These are phyloP conservation scores for Protoeuglena noctilucae DNA, from an alignment of 139 green algal genomes.

Conservation along the genomic window DNA sequence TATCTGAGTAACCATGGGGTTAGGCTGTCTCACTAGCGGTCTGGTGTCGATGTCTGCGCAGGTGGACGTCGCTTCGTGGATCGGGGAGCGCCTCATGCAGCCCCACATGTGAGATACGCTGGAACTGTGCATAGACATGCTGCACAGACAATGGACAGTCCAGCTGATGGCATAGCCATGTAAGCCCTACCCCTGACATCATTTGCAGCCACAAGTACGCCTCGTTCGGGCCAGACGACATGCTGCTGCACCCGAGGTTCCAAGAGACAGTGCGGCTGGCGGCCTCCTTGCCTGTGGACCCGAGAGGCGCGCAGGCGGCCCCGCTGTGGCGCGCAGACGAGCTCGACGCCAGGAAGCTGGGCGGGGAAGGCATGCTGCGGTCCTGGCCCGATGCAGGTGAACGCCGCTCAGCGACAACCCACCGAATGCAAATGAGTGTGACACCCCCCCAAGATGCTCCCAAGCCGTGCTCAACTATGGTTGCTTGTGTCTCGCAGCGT, in stretches of 20 bases:
- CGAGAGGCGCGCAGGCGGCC: not conserved
- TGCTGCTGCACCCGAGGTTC: conserved; percentile 5
- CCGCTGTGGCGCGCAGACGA: not conserved
- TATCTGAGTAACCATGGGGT: too few relatives aligned
- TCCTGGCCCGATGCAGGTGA: not conserved
- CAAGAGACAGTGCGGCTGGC: conserved; percentile 3
- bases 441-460: not conserved
- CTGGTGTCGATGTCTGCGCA: not conserved
- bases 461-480: too few relatives aligned
- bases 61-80: conserved; percentile 40
- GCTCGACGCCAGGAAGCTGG: not conserved
- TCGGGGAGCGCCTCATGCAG: conserved; percentile 42
- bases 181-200: not conserved
- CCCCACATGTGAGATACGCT: conserved; percentile 44
- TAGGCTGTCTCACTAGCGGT: not conserved
- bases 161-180: not conserved
- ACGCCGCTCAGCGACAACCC: too few relatives aligned
- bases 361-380: not conserved
- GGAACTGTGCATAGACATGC: too few relatives aligned
- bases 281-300: not conserved
- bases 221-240: conserved; percentile 16
- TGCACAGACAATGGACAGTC: too few relatives aligned
- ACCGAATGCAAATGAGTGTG: not conserved
- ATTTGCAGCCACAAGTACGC: conserved; percentile 51
- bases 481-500: too few relatives aligned